A percentile compares a stretch with the other conserved stretches of the same genome.
phyloP scores from a whole-genome alignment of 2,329 filamentous ascomycete genomes.

The Colletotrichum sp. region DNA sequence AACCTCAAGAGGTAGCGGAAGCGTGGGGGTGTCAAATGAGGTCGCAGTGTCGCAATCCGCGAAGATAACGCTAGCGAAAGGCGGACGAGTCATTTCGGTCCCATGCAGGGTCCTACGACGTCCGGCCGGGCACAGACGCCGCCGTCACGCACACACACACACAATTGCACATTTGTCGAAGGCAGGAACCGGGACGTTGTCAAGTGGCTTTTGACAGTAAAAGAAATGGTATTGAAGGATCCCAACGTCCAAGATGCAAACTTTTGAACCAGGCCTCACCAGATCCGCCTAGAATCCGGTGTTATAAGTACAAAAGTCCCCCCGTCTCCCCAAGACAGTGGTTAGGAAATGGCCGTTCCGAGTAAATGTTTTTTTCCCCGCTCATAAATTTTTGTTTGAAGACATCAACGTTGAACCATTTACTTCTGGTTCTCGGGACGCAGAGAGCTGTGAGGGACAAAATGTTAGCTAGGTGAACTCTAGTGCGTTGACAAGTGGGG shows the following conservation, averaged over 20 bases:
- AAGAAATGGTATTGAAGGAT: slow-evolving; percentile 23
- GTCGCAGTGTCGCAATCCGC: neutral
- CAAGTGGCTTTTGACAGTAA: neutral
- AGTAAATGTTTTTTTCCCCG: neutral
- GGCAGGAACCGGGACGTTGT: neutral
- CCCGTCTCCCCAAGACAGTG: slow-evolving; percentile 16
- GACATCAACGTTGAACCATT: slow-evolving; percentile 27
- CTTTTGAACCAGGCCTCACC: slow-evolving; percentile 25
- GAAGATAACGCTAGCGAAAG: neutral
- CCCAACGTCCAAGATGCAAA: slow-evolving; percentile 23
- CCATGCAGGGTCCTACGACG: neutral
- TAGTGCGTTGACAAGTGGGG: neutral
- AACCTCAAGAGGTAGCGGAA: neutral
- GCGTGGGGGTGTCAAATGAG: neutral
- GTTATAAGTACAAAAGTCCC: slow-evolving; percentile 38
- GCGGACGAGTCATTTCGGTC: neutral
- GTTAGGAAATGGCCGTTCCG: slow-evolving; percentile 17
- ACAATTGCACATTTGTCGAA: neutral
- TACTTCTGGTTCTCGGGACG: slow-evolving; percentile 88
- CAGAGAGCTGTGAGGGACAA: slow-evolving; percentile 60
- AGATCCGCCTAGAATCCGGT: slow-evolving; percentile 31
- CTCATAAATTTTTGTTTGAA: slow-evolving; percentile 7
- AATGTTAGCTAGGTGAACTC: slow-evolving; percentile 23
- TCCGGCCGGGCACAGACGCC: neutral
- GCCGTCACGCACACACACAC: neutral